Conservation (phyloP, 192 early-diverging fungal genomes). For the Gaertneriomyces sp. region DNA sequence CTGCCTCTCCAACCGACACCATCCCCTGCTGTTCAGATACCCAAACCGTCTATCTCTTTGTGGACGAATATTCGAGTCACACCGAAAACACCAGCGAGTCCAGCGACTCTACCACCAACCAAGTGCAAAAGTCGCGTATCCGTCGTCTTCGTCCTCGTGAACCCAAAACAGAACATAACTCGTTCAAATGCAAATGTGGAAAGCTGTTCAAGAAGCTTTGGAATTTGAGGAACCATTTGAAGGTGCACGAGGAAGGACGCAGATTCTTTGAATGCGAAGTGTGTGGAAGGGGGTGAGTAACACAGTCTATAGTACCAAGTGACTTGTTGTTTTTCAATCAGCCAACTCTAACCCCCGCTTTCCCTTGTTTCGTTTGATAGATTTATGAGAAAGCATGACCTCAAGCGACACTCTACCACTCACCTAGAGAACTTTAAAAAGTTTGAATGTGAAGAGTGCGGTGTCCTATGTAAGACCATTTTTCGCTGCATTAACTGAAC, state of each 20-base stretch:
- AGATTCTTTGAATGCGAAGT: constrained; percentile 28
- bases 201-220: constrained; percentile 31
- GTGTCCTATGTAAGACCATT: constrained; percentile 15
- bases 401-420: constrained; percentile 41
- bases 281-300: constrained; percentile 25
- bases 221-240: constrained; percentile 30
- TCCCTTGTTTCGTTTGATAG: background rate
- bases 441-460: constrained; percentile 23
- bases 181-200: constrained; percentile 32
- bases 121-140: background rate
- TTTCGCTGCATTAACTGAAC: too few species aligned
- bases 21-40: constrained; percentile 18
- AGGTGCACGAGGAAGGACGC: constrained; percentile 12
- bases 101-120: background rate
- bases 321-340: background rate
- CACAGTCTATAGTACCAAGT: background rate
- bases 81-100: background rate
- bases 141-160: background rate
- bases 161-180: background rate
- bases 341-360: constrained; percentile 11
- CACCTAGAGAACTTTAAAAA: constrained; percentile 26
- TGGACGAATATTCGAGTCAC: constrained; percentile 13
- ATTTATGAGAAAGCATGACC: constrained; percentile 43
- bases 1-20: too few species aligned
- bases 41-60: constrained; percentile 26